Base-by-base conservation (phyloP, 805 yeast genomes). In the Jamesozyma piceae region DNA sequence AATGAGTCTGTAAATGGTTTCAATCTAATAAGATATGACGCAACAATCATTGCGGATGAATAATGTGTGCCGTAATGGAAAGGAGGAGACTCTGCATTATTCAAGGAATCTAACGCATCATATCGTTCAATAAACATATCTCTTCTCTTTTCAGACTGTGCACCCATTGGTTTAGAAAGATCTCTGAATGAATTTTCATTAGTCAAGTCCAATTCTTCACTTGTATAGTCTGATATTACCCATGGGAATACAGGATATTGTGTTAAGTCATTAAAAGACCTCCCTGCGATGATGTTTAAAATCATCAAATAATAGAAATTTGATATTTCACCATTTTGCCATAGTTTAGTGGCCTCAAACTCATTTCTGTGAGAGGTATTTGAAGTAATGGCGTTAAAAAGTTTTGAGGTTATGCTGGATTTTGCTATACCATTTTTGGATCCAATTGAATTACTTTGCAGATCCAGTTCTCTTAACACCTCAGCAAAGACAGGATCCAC, bases 1-100 rank as follows among this genome's bases (percentile, higher is more conserved):
- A 82, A 86, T 0, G 94, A 80, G 41, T 82, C 84, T 2, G 82
- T 90, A 61, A 78, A 84, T 0, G 96, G 96, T 48, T 80, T 74
- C 21, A 87, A 52, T 38, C 96, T 68, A 31, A 87, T 84, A 49
- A 87, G 60, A 51, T 74, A 87, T 0, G 92, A 82, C 0, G 94
- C 73, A 2, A 86, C 95, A 55, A 87, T 86, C 96, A 87, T 88
- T 0, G 95, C 94, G 0, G 95, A 84, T 0, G 95, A 86, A 57
- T 87, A 87, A 59, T 87, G 96, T 0, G 96, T 88, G 2, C 96
- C 96, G 54, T 87, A 87, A 58, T 87, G 95, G 60, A 87, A 87
- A 0, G 95, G 84, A 0, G 88, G 87, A 0, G 86, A 68, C 4
- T 64, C 54, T 0, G 62, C 67, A 48, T 82, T 88, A 15, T 73